These are phyloP conservation scores for Pythium apleroticum DNA, from an alignment of 352 stramenopile species.

Conservation along the genomic window DNA sequence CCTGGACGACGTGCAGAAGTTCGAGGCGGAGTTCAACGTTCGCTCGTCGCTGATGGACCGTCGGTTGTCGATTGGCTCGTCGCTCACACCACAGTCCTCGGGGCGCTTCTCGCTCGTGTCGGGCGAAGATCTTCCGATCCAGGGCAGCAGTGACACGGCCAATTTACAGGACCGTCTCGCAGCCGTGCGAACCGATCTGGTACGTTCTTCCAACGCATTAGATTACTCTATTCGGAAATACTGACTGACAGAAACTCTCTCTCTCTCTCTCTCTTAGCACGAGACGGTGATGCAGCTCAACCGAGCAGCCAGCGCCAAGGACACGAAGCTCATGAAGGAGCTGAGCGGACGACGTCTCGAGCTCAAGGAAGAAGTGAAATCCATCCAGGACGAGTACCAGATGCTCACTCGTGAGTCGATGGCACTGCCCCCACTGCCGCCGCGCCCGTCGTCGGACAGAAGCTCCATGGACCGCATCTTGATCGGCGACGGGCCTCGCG, in stretches of 20 bases:
- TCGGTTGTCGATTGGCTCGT: slow-evolving; percentile 16
- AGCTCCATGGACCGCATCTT: slow-evolving; percentile 14
- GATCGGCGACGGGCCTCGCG: slow-evolving; percentile 13
- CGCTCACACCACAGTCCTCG: slow-evolving; percentile 18
- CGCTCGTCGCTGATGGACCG: slow-evolving; percentile 34
- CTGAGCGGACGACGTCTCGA: slow-evolving; percentile 55
- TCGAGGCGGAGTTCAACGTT: slow-evolving; percentile 62
- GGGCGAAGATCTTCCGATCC: not conserved
- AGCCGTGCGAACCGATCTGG: slow-evolving; percentile 20
- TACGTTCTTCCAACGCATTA: no score
- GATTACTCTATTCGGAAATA: not conserved
- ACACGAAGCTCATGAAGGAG: slow-evolving; percentile 43
- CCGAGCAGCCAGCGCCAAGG: slow-evolving; percentile 52
- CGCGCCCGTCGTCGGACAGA: slow-evolving; percentile 17
- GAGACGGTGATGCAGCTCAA: slow-evolving; percentile 66
- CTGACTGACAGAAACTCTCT: not conserved
- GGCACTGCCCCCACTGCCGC: slow-evolving; percentile 21
- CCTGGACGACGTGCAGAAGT: slow-evolving; percentile 69
- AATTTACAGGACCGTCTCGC: slow-evolving; percentile 18
- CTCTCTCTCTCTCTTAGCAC: slow-evolving; percentile 42
- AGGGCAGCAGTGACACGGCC: not conserved
- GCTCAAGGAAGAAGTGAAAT: slow-evolving; percentile 76
- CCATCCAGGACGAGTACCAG: slow-evolving; percentile 55
- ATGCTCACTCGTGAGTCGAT: slow-evolving; percentile 28
- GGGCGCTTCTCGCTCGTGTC: slow-evolving; percentile 12